Conservation (phyloP, 2,329 filamentous ascomycete genomes). For the Cadophora sp. region DNA sequence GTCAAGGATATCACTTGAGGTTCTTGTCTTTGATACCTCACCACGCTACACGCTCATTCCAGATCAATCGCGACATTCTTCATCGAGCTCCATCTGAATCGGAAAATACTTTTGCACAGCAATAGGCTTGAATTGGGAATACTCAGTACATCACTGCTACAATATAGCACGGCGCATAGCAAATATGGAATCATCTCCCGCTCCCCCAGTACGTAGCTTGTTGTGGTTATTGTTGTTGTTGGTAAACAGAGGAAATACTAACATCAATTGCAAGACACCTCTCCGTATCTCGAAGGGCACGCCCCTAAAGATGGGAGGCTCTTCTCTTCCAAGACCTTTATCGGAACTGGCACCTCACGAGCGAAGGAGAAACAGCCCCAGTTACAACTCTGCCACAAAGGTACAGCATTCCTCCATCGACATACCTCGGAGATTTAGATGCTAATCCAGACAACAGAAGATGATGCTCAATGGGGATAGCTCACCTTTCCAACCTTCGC, state of each 20-base stretch:
- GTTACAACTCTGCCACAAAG: constrained; percentile 79
- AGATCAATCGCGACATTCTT: constrained; percentile 14
- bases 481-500: constrained; percentile 88
- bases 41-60: constrained; percentile 10
- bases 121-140: background rate
- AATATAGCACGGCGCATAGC: constrained; percentile 1
- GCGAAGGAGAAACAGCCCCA: constrained; percentile 89
- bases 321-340: constrained; percentile 71
- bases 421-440: constrained; percentile 38
- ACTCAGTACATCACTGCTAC: background rate
- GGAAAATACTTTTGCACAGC: background rate
- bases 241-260: constrained; percentile 1
- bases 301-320: constrained; percentile 67
- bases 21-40: background rate
- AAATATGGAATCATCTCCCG: constrained; percentile 14
- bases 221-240: constrained; percentile 8
- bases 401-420: constrained; percentile 53
- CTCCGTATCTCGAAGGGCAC: constrained; percentile 80
- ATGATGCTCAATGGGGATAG: constrained; percentile 72
- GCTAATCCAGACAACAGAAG: constrained; percentile 58
- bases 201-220: constrained; percentile 8
- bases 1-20: background rate
- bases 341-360: constrained; percentile 89
- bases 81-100: background rate
- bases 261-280: constrained; percentile 67